Evolutionary conservation across 2,329 filamentous ascomycete genomes (phyloP).

Genomic region (Paraphaeosphaeria minitans): DNA sequence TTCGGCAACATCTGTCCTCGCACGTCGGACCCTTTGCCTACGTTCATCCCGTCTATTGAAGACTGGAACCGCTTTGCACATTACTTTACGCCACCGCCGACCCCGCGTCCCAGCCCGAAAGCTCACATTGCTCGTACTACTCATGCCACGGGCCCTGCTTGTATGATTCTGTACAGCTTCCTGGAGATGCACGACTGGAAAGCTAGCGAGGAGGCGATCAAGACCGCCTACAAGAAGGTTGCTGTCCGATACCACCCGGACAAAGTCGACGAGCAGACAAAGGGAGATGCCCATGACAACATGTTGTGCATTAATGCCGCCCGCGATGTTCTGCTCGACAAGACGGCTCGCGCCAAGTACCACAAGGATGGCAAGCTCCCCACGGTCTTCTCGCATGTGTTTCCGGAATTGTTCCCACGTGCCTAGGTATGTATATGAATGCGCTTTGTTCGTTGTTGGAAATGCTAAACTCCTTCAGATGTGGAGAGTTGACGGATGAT

Average conservation of each 20-base stretch:
- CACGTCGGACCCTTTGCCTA: background rate
- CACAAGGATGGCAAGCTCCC: slow-evolving; percentile 14
- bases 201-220: slow-evolving; percentile 20
- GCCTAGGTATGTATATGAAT: background rate
- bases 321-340: slow-evolving; percentile 28
- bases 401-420: background rate
- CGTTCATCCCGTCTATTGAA: background rate
- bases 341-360: slow-evolving; percentile 16
- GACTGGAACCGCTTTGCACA: background rate
- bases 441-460: background rate
- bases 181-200: slow-evolving; percentile 23
- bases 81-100: background rate
- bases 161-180: slow-evolving; percentile 25
- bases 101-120: background rate
- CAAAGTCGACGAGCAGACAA: slow-evolving; percentile 19
- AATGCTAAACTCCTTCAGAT: background rate
- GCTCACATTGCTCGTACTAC: background rate
- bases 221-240: slow-evolving; percentile 22
- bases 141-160: slow-evolving; percentile 9
- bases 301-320: slow-evolving; percentile 36
- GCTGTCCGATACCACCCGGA: slow-evolving; percentile 29
- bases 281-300: slow-evolving; percentile 18
- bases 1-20: background rate
- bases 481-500: background rate
- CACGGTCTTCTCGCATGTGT: background rate